A percentile compares a stretch with the other conserved stretches of the same genome.
These are phyloP conservation scores for Monilinia vaccinii-corymbosi DNA, from an alignment of 2,329 filamentous ascomycete species.

Conservation along the genomic window DNA sequence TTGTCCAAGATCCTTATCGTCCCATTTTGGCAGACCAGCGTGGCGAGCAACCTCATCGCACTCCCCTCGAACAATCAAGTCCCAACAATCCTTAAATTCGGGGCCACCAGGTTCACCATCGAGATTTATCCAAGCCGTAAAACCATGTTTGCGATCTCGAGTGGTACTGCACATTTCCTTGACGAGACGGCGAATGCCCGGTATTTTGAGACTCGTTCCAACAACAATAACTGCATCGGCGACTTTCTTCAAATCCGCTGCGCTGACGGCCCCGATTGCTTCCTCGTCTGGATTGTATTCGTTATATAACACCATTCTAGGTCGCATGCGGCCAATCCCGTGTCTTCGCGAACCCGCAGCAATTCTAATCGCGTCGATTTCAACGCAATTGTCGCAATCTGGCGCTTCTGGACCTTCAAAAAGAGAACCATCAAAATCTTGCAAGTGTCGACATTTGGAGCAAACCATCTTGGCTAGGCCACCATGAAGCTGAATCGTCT, in stretches of 20 bases:
- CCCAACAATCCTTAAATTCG: conserved; percentile 89
- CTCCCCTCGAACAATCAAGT: conserved; percentile 76
- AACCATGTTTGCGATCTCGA: conserved; percentile 70
- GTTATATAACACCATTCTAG: conserved; percentile 94
- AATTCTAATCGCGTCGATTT: conserved; percentile 67
- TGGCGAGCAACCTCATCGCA: conserved; percentile 80
- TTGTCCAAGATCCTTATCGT: conserved; percentile 44
- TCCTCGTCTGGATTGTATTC: conserved; percentile 95
- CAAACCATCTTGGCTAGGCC: conserved; percentile 95
- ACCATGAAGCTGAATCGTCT: conserved; percentile 87
- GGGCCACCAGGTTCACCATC: conserved; percentile 73
- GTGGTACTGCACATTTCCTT: conserved; percentile 85
- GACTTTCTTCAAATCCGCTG: conserved; percentile 72
- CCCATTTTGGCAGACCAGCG: conserved; percentile 53
- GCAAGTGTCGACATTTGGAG: conserved; percentile 76
- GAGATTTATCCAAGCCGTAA: conserved; percentile 91
- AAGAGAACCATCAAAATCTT: conserved; percentile 65
- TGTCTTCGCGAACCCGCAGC: conserved; percentile 82
- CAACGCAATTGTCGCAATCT: conserved; percentile 64
- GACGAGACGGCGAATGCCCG: conserved; percentile 80
- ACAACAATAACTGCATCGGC: conserved; percentile 93
- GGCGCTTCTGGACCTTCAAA: conserved; percentile 83
- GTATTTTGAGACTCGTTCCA: conserved; percentile 91
- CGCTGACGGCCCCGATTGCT: conserved; percentile 85
- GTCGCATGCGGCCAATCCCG: conserved; percentile 80